Evolutionary conservation across 2,329 filamentous ascomycete species (phyloP).

Genomic region (Hypoxylon sp.): DNA sequence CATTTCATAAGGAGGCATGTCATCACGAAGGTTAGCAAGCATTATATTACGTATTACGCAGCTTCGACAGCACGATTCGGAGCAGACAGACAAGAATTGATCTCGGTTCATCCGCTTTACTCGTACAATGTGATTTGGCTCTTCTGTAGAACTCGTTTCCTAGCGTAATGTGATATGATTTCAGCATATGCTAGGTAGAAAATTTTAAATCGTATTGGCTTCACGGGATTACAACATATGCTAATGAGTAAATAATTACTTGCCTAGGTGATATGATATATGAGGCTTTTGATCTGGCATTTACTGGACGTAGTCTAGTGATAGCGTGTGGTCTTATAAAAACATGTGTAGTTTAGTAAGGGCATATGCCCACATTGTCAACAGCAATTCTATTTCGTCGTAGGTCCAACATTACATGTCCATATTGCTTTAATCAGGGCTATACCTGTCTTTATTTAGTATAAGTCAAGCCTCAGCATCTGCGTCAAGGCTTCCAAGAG

Average conservation of each 20-base stretch:
- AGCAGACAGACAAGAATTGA: slow-evolving; percentile 21
- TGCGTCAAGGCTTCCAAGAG: background rate
- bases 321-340: background rate
- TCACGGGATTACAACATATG: background rate
- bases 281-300: background rate
- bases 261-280: background rate
- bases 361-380: background rate
- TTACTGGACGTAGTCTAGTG: background rate
- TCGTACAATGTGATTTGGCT: slow-evolving; percentile 5
- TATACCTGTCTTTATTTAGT: background rate
- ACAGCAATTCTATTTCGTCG: background rate
- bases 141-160: background rate
- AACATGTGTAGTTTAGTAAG: background rate
- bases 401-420: background rate
- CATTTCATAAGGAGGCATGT: slow-evolving; percentile 47
- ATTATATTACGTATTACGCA: slow-evolving; percentile 32
- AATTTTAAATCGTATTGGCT: background rate
- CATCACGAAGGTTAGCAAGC: slow-evolving; percentile 38
- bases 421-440: background rate
- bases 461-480: background rate
- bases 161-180: background rate
- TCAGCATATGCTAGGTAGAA: background rate
- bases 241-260: background rate
- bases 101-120: slow-evolving; percentile 14
- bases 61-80: slow-evolving; percentile 27